Conservation (phyloP, 768 basidiomycete species). For the Favolaschia claudopus region DNA sequence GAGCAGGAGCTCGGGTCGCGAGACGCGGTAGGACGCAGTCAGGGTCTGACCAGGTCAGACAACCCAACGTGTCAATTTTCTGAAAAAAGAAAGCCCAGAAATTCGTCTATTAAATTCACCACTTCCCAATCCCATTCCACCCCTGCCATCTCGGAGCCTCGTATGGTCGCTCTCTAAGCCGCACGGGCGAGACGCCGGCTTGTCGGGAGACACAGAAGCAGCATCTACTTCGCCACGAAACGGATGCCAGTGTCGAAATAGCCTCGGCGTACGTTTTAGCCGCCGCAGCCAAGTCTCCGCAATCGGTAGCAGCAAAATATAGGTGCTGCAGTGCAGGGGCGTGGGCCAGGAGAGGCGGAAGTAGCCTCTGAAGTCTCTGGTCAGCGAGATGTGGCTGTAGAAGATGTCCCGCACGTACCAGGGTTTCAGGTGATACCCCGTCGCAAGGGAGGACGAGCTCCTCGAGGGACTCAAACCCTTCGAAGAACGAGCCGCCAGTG, state of each 20-base stretch:
- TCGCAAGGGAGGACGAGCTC: background rate
- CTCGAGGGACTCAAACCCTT: background rate
- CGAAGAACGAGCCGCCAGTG: background rate
- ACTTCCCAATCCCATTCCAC: conserved; percentile 2
- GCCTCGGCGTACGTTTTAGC: background rate
- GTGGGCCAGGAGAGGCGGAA: background rate
- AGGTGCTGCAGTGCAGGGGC: background rate
- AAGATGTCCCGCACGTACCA: no score
- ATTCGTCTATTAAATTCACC: no score
- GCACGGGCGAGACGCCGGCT: no score
- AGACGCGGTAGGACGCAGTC: no score
- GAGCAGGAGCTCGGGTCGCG: no score
- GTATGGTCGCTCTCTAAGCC: no score
- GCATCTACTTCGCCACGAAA: background rate
- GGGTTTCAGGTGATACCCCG: background rate
- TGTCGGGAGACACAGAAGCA: background rate
- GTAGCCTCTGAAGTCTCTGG: background rate
- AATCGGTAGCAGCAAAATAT: background rate
- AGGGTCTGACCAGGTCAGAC: no score
- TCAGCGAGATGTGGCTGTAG: no score
- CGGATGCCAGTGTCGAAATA: background rate
- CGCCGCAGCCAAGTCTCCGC: background rate
- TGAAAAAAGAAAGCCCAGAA: no score
- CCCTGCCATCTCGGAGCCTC: background rate
- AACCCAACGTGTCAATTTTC: no score